phyloP scores from a whole-genome alignment of 345 rosid genomes.

The Euclidium syriacum region DNA sequence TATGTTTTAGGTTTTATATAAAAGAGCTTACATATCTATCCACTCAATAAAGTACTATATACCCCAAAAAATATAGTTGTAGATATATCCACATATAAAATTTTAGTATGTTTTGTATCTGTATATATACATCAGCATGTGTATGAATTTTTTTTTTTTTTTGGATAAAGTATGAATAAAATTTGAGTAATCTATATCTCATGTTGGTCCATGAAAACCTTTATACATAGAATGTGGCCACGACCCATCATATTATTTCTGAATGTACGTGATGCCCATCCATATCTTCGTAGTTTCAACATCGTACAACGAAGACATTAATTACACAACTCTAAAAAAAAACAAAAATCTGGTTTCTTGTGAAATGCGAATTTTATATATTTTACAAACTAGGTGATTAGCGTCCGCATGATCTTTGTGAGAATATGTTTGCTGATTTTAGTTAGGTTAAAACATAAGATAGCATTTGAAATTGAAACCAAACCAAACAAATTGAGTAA shows the following conservation, averaged over 20 bases:
- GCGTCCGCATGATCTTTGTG: no score
- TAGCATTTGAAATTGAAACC: no score
- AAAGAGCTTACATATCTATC: no score
- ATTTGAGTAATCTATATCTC: no score
- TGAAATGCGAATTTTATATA: neutral
- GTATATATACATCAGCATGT: neutral
- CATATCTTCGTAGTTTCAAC: constrained; percentile 12
- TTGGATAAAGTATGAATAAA: neutral
- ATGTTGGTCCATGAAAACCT: neutral
- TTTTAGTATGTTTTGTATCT: neutral
- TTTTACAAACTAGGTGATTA: no score
- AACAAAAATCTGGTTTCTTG: neutral
- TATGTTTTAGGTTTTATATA: no score
- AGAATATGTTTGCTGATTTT: no score
- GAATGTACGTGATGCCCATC: neutral
- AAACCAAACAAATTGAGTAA: no score
- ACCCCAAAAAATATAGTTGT: neutral
- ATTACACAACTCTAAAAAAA: neutral
- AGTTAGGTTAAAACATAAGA: no score
- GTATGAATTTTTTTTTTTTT: no score
- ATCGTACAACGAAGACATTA: constrained; percentile 16
- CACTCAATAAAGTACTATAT: neutral
- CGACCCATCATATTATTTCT: neutral
- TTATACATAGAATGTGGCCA: neutral
- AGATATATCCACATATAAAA: neutral